Conservation (phyloP, 140 eudicot species). For the Stevia rebaudiana region DNA sequence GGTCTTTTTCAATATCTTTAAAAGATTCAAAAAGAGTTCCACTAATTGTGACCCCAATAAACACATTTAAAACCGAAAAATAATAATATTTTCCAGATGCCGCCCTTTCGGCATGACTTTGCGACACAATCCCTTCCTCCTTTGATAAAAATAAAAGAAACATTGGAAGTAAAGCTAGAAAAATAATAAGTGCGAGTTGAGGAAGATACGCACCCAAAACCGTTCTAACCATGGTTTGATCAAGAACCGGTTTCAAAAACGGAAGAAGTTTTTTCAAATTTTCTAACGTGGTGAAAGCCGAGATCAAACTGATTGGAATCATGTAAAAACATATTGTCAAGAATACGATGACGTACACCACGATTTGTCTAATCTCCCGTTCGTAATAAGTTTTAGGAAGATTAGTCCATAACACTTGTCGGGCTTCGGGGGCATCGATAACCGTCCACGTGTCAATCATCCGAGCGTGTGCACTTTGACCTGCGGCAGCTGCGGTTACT, state of each 20-base stretch:
- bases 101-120: constrained; percentile 79
- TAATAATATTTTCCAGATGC: constrained; percentile 89
- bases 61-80: constrained; percentile 76
- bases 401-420: constrained; percentile 70
- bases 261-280: constrained; percentile 69
- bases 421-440: constrained; percentile 72
- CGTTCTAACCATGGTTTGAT: constrained; percentile 34
- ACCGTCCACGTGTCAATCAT: constrained; percentile 83
- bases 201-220: constrained; percentile 83
- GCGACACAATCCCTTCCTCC: constrained; percentile 69
- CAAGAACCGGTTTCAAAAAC: constrained; percentile 53
- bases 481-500: constrained; percentile 77
- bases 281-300: constrained; percentile 70
- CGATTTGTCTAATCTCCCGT: constrained; percentile 54
- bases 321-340: constrained; percentile 69
- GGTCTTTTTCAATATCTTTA: constrained; percentile 44
- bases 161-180: constrained; percentile 77
- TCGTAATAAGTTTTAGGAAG: constrained; percentile 54
- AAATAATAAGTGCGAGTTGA: constrained; percentile 74
- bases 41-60: constrained; percentile 77
- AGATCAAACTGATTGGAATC: constrained; percentile 77
- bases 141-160: constrained; percentile 72
- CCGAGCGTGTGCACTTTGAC: constrained; percentile 64
- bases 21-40: constrained; percentile 56
- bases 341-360: constrained; percentile 61